Percentiles rank a stretch among this genome's conserved stretches.
These are phyloP conservation scores for Scheffersomyces lignicola DNA, from an alignment of 1,139 yeast species.

Conservation along the genomic window DNA sequence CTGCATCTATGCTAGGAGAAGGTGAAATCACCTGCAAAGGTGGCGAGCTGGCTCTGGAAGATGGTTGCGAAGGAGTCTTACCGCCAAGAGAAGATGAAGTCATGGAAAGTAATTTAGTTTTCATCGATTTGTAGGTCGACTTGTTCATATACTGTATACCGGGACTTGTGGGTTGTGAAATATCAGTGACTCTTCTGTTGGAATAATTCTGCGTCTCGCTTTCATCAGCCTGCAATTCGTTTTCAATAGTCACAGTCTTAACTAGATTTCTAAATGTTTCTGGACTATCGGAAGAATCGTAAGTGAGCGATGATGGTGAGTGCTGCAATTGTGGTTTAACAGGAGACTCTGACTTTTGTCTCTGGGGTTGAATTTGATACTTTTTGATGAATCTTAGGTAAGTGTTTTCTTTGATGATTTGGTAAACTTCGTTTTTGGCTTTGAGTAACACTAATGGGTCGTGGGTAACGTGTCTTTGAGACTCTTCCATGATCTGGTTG, in stretches of 20 bases:
- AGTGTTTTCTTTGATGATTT: slow-evolving; percentile 46
- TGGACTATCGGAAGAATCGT: neutral
- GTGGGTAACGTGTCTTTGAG: slow-evolving; percentile 27
- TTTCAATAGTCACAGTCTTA: too few species aligned
- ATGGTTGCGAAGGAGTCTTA: neutral
- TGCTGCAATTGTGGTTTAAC: slow-evolving; percentile 1
- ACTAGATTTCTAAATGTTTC: neutral
- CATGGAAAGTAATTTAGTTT: neutral
- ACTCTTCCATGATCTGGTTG: slow-evolving; percentile 31
- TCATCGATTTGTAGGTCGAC: neutral
- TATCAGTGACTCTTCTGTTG: too few species aligned
- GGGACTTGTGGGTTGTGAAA: neutral
- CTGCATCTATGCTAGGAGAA: too few species aligned
- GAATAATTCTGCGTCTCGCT: too few species aligned
- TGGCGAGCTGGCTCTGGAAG: neutral
- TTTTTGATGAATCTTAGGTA: slow-evolving; percentile 22
- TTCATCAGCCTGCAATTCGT: too few species aligned
- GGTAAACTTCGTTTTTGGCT: slow-evolving; percentile 46
- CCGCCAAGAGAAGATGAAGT: slow-evolving; percentile 1
- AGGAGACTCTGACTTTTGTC: neutral
- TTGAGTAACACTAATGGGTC: slow-evolving; percentile 37
- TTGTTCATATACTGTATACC: neutral
- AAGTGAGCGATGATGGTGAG: slow-evolving; percentile 3
- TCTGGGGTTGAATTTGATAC: slow-evolving; percentile 6
- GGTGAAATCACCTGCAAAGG: too few species aligned